Evolutionary conservation across 179 eudicot genomes (phyloP).

Genomic region (Sideroxylon spinosum): DNA sequence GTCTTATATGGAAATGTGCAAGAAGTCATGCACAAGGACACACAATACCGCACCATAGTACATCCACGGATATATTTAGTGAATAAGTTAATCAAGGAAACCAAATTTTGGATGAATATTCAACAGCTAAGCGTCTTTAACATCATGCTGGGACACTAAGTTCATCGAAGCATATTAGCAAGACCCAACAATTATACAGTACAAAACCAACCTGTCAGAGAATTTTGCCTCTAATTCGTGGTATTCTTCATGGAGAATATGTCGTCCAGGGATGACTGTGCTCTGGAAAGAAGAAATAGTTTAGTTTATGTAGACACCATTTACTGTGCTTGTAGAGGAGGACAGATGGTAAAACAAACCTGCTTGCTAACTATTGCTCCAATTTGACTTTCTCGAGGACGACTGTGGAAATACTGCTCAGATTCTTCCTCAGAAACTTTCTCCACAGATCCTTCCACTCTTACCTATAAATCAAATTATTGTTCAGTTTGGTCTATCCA

Average conservation of each 20-base stretch:
- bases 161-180: not conserved
- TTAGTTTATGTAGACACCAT: not conserved
- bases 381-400: slow-evolving; percentile 95
- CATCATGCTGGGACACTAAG: not conserved
- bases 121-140: not conserved
- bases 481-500: not conserved
- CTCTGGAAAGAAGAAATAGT: slow-evolving; percentile 48
- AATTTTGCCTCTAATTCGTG: slow-evolving; percentile 61
- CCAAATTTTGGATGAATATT: not conserved
- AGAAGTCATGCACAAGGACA: not conserved
- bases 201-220: slow-evolving; percentile 66
- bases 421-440: slow-evolving; percentile 91
- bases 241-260: slow-evolving; percentile 62
- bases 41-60: not conserved
- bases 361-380: slow-evolving; percentile 95
- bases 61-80: not conserved
- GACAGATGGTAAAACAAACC: slow-evolving; percentile 30
- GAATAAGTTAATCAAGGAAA: not conserved
- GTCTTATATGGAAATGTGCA: not conserved
- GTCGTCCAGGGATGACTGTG: slow-evolving; percentile 66
- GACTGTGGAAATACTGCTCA: slow-evolving; percentile 85
- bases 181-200: not conserved
- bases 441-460: slow-evolving; percentile 85
- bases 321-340: not conserved
- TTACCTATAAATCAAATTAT: slow-evolving; percentile 48